These are phyloP conservation scores for Phoma herbarum DNA, from an alignment of 2,329 filamentous ascomycete genomes.

Conservation along the genomic window DNA sequence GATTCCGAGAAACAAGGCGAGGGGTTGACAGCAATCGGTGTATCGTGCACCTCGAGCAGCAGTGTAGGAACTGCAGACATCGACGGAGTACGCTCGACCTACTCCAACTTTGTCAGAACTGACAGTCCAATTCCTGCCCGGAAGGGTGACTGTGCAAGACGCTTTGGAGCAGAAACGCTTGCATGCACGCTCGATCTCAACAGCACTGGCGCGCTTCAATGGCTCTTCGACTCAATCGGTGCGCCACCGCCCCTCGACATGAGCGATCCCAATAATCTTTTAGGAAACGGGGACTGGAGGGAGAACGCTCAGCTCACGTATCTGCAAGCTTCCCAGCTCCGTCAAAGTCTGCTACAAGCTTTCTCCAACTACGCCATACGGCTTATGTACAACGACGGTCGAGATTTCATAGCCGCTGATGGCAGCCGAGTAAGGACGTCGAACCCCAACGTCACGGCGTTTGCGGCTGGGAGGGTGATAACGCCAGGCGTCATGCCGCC, in stretches of 20 bases:
- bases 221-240: slow-evolving; percentile 2
- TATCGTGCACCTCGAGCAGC: slow-evolving; percentile 15
- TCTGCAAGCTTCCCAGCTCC: not conserved
- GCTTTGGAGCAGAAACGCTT: slow-evolving; percentile 3
- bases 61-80: slow-evolving; percentile 18
- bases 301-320: not conserved
- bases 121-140: slow-evolving; percentile 12
- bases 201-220: not conserved
- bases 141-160: slow-evolving; percentile 1
- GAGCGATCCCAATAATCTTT: not conserved
- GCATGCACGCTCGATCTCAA: not conserved
- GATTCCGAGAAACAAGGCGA: not conserved
- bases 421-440: not conserved
- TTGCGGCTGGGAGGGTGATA: not conserved
- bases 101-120: slow-evolving; percentile 15
- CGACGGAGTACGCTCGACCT: slow-evolving; percentile 12
- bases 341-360: not conserved
- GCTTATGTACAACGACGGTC: slow-evolving; percentile 6
- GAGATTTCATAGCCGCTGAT: not conserved
- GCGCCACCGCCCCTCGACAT: not conserved
- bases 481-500: not conserved
- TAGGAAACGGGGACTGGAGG: not conserved
- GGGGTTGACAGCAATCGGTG: slow-evolving; percentile 16
- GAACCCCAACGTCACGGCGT: not conserved
- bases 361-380: not conserved